Conservation (phyloP, 1,284 basidiomycete genomes). For the Pisolithus thermaeus region DNA sequence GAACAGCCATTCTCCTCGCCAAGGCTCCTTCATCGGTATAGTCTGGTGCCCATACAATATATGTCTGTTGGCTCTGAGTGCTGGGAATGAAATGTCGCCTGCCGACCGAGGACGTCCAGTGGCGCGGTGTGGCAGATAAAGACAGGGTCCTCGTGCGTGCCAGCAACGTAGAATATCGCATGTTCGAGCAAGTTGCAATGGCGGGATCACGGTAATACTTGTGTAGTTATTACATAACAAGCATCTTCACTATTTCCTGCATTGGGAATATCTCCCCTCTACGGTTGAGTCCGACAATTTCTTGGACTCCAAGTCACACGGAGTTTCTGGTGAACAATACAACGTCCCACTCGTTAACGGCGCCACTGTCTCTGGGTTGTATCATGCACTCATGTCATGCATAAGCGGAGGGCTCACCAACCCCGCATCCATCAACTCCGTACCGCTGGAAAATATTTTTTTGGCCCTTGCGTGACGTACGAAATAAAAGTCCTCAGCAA, state of each 20-base stretch:
- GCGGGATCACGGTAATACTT: no score
- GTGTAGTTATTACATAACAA: no score
- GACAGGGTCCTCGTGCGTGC: slow-evolving; percentile 7
- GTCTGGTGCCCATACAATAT: slow-evolving; percentile 52
- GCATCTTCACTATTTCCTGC: no score
- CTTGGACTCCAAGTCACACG: no score
- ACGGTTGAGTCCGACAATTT: no score
- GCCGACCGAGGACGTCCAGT: neutral
- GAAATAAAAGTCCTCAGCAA: slow-evolving; percentile 44
- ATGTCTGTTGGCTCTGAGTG: slow-evolving; percentile 24
- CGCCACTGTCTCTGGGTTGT: neutral
- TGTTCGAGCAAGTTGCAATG: neutral
- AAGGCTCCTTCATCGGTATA: slow-evolving; percentile 44
- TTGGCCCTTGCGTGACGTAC: slow-evolving; percentile 46
- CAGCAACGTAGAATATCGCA: neutral
- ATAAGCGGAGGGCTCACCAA: slow-evolving; percentile 41
- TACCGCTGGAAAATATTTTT: slow-evolving; percentile 34
- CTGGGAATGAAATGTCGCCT: slow-evolving; percentile 8
- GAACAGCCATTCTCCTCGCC: slow-evolving; percentile 42
- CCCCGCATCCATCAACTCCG: slow-evolving; percentile 32
- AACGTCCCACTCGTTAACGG: no score
- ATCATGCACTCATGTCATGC: slow-evolving; percentile 27
- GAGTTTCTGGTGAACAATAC: no score
- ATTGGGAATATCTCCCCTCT: no score
- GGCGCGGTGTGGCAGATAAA: slow-evolving; percentile 1